Conservation (phyloP, 2,329 filamentous ascomycete genomes). For the Coniella vitis region DNA sequence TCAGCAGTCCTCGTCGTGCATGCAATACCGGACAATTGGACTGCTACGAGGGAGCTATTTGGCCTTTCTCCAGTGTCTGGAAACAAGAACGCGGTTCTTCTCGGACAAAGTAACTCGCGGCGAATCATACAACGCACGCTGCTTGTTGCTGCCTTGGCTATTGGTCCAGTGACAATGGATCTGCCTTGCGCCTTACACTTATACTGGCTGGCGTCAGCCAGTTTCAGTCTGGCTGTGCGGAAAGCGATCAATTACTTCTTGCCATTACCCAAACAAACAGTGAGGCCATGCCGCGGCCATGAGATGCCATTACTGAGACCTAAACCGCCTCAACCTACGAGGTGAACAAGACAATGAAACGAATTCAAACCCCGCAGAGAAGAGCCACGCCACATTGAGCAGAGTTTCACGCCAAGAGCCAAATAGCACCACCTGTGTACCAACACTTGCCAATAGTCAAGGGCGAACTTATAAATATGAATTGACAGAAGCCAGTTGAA, state of each 20-base stretch:
- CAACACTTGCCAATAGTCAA: too few species aligned
- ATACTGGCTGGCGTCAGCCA: slow-evolving; percentile 35
- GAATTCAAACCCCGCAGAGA: not conserved
- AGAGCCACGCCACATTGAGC: not conserved
- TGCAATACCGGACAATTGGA: slow-evolving; percentile 25
- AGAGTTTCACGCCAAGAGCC: too few species aligned
- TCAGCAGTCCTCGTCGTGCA: slow-evolving; percentile 30
- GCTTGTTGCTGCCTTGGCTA: slow-evolving; percentile 23
- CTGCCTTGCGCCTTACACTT: slow-evolving; percentile 37
- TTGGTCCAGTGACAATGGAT: slow-evolving; percentile 31
- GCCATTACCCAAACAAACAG: slow-evolving; percentile 18
- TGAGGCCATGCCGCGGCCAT: slow-evolving; percentile 18
- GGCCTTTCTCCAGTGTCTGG: slow-evolving; percentile 16
- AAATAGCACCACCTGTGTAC: too few species aligned
- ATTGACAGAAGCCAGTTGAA: too few species aligned
- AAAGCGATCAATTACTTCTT: slow-evolving; percentile 19
- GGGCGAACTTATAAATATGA: too few species aligned
- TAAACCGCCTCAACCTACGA: not conserved
- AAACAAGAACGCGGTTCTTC: not conserved
- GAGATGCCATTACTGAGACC: slow-evolving; percentile 16
- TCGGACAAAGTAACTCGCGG: not conserved
- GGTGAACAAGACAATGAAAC: not conserved
- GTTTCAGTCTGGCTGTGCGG: slow-evolving; percentile 19
- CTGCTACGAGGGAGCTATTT: slow-evolving; percentile 20
- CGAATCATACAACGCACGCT: slow-evolving; percentile 24